These are phyloP conservation scores for Kodamaea restingae DNA, from an alignment of 805 yeast genomes.

Conservation along the genomic window DNA sequence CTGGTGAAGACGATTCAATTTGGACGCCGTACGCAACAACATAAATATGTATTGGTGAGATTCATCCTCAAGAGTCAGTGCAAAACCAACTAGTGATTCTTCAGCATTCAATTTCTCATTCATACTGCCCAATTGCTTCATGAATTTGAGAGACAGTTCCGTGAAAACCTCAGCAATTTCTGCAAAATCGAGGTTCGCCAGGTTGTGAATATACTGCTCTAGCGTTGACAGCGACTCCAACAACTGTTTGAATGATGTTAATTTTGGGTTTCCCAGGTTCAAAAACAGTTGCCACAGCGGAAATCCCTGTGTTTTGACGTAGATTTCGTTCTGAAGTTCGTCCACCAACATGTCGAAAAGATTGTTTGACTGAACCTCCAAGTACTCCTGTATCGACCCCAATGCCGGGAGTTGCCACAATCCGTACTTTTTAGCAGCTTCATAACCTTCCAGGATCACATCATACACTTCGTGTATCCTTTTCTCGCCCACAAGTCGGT, in stretches of 20 bases:
- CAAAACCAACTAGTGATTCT: background rate
- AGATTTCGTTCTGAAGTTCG: slow-evolving; percentile 68
- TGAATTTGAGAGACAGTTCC: slow-evolving; percentile 28
- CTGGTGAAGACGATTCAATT: slow-evolving; percentile 56
- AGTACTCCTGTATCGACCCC: slow-evolving; percentile 44
- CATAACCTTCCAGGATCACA: slow-evolving; percentile 42
- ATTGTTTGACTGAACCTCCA: slow-evolving; percentile 54
- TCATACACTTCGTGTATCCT: slow-evolving; percentile 63
- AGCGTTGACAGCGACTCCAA: slow-evolving; percentile 35
- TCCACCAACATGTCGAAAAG: slow-evolving; percentile 72
- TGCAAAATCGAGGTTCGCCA: slow-evolving; percentile 54
- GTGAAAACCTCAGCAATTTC: slow-evolving; percentile 43
- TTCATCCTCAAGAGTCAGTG: slow-evolving; percentile 19
- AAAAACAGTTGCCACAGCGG: slow-evolving; percentile 21
- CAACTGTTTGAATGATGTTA: slow-evolving; percentile 32
- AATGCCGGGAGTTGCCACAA: slow-evolving; percentile 59
- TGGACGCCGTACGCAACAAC: slow-evolving; percentile 54
- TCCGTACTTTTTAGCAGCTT: slow-evolving; percentile 46
- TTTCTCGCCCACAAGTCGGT: slow-evolving; percentile 62
- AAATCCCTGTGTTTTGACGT: slow-evolving; percentile 38
- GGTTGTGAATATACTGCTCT: slow-evolving; percentile 51
- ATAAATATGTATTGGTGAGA: slow-evolving; percentile 53
- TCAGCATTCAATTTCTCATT: slow-evolving; percentile 18
- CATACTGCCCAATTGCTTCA: slow-evolving; percentile 20
- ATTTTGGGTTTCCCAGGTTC: slow-evolving; percentile 30